Conservation (phyloP, 768 basidiomycete genomes). For the Leccinum truebloodii region DNA sequence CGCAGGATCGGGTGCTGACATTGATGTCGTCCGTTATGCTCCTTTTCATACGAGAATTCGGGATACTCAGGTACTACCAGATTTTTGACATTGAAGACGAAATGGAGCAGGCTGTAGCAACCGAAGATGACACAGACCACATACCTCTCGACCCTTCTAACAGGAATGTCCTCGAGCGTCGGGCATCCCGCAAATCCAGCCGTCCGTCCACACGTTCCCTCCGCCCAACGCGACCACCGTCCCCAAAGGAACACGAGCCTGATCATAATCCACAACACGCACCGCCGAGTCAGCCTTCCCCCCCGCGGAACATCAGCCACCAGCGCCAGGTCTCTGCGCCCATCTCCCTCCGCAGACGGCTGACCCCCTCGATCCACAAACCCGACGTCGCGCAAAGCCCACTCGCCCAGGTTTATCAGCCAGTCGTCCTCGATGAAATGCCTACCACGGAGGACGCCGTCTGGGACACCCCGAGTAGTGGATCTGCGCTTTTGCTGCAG, state of each 20-base stretch:
- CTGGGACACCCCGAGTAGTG: slow-evolving; percentile 14
- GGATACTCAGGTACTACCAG: slow-evolving; percentile 34
- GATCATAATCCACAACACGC: slow-evolving; percentile 6
- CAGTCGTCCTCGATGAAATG: slow-evolving; percentile 55
- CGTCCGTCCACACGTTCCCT: slow-evolving; percentile 33
- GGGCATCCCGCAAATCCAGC: slow-evolving; percentile 35
- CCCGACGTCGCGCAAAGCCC: slow-evolving; percentile 45
- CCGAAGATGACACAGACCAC: slow-evolving; percentile 12
- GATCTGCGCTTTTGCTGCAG: slow-evolving; percentile 7
- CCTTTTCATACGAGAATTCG: not conserved
- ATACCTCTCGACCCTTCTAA: slow-evolving; percentile 16
- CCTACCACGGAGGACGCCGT: slow-evolving; percentile 36
- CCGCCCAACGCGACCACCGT: slow-evolving; percentile 16
- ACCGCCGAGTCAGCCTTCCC: slow-evolving; percentile 7
- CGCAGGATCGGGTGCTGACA: slow-evolving; percentile 69
- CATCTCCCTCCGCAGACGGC: slow-evolving; percentile 20
- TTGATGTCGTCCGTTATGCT: slow-evolving; percentile 58
- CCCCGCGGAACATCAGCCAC: slow-evolving; percentile 8
- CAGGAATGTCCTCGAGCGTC: slow-evolving; percentile 24
- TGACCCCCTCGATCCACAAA: slow-evolving; percentile 21
- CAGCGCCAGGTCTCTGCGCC: slow-evolving; percentile 19
- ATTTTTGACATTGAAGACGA: slow-evolving; percentile 82
- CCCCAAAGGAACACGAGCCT: slow-evolving; percentile 24
- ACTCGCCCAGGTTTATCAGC: slow-evolving; percentile 74
- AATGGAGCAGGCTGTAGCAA: slow-evolving; percentile 15